Evolutionary conservation across 2,329 filamentous ascomycete species (phyloP), one percentile per base, ranked within the genome.

Genomic region (Cytospora leucostoma): DNA sequence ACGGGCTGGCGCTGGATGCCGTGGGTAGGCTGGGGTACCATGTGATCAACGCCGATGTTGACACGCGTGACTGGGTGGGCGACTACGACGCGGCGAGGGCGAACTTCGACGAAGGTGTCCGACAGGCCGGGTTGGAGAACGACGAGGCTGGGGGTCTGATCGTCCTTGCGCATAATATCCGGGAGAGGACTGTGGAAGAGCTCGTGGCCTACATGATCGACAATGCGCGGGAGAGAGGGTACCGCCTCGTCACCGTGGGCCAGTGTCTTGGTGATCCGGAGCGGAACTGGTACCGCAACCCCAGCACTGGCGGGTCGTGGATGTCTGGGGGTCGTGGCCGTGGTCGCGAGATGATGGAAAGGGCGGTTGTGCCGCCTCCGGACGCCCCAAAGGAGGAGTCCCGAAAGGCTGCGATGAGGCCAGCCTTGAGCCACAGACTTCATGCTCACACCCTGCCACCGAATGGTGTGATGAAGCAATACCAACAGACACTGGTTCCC

Each of bases 191-290:
- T 4, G 80, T 80, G n/a, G 75, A 78, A 61, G 79, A 80, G 65
- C 73, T 83, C 49, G 80, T 78, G 12, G 74, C 77, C 27, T 80
- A 79, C 68, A 73, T 81, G 59, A 70, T 81, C 34, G 68, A 71
- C 21, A 74, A 74, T 32, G 74, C 84, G 13, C 74, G 75, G 56
- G 67, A 68, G 6, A 73, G 77, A 38, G 82, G 81, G 1, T 79
- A 77, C 65, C 68, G 70, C 52, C 77, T 78, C 60, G 83, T 85
- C 40, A 83, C 83, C 4, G 80, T 85, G 6, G 84, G 83, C 4
- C 77, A 84, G 67, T 86, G 84, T 68, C 74, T 86, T 15, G 81
- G 80, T 17, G 82, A 86, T 66, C 74, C 81, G 17, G 66, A 69
- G 3, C 75, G 74, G 56, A 78, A 80, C 68, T 86, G 83, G 84